Evolutionary conservation across 1,284 basidiomycete species (phyloP).

Genomic region (Porodaedalea pini): DNA sequence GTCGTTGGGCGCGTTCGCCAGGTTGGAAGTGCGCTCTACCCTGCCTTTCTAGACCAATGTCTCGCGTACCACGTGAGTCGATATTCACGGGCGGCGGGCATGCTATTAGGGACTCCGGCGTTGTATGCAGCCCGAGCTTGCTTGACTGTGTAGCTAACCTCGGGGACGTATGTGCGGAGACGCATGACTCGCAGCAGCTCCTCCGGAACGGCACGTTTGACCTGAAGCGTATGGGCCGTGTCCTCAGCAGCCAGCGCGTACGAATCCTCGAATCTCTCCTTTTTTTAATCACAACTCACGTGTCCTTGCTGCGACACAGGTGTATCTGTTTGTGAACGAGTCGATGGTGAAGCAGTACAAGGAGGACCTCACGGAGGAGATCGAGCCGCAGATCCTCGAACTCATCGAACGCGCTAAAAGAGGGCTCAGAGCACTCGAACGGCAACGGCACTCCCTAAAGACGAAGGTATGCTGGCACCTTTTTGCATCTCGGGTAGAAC

Average conservation of each 20-base stretch:
- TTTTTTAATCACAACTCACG: background rate
- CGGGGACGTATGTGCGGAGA: constrained; percentile 76
- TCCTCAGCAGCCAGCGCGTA: constrained; percentile 63
- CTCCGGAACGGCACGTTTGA: constrained; percentile 66
- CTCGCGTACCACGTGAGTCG: constrained; percentile 20
- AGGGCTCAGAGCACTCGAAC: constrained; percentile 54
- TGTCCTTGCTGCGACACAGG: constrained; percentile 36
- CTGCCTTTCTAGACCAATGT: constrained; percentile 15
- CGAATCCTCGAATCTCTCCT: constrained; percentile 24
- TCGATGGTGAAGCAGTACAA: constrained; percentile 66
- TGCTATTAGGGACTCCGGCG: constrained; percentile 52
- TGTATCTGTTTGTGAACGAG: constrained; percentile 69
- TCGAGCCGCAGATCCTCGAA: constrained; percentile 74
- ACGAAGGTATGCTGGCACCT: constrained; percentile 47
- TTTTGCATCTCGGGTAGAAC: constrained; percentile 42
- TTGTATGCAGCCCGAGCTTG: constrained; percentile 63
- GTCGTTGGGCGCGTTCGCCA: background rate
- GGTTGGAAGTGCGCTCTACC: background rate
- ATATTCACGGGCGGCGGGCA: constrained; percentile 13
- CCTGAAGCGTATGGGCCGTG: constrained; percentile 60
- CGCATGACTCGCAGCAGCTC: constrained; percentile 62
- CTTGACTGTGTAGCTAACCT: constrained; percentile 69
- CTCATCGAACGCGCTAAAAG: constrained; percentile 67
- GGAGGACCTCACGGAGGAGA: constrained; percentile 65
- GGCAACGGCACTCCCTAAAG: constrained; percentile 55